Base-by-base conservation (phyloP, 2,329 filamentous ascomycete species). In the Alternaria sp. region DNA sequence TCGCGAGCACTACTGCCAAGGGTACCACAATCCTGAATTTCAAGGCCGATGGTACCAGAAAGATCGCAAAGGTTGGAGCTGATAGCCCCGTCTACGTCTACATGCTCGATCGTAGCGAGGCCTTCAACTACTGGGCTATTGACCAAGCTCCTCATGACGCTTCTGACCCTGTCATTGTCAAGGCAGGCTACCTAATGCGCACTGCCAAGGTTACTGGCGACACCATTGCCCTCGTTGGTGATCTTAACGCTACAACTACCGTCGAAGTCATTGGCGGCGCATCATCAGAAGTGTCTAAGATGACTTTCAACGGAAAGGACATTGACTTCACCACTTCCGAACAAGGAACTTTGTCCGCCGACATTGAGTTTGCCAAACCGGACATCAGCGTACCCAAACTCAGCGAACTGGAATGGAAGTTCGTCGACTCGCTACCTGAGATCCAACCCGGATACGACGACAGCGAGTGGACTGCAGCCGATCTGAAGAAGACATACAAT, bases 341-440 rank as follows among this genome's bases (percentile, higher is more conserved):
- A 14, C 69, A 76, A 55, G 83, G 83, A 38, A 78, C 82, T 52
- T 85, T 89, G 76, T 78, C 84, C 8, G 83, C 83, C 3, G 84
- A 77, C 5, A 78, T 89, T 30, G 77, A 81, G 8, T 89, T 86
- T 66, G 72, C 75, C 0, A 76, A 80, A 8, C 87, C 87, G 0
- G 74, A 79, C 0, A 63, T 91, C 40, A 69, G 73, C 0, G 66
- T 92, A 1, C 90, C 90, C 0, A 79, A 85, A 8, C 81, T 94
- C 2, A 80, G 82, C 14, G 74, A 80, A 0, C 76, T 92, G 10
- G 77, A 84, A 1, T 95, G 92, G 92, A 88, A 88, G 71, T 88
- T 86, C 59, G 71, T 92, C 22, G 88, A 94, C 75, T 86, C 86
- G 0, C 85, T 95, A 0, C 92, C 92, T 0, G 92, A 94, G 73